Evolutionary conservation across 2,329 filamentous ascomycete species (phyloP).

Genomic region (Cryphonectria nitschkei): DNA sequence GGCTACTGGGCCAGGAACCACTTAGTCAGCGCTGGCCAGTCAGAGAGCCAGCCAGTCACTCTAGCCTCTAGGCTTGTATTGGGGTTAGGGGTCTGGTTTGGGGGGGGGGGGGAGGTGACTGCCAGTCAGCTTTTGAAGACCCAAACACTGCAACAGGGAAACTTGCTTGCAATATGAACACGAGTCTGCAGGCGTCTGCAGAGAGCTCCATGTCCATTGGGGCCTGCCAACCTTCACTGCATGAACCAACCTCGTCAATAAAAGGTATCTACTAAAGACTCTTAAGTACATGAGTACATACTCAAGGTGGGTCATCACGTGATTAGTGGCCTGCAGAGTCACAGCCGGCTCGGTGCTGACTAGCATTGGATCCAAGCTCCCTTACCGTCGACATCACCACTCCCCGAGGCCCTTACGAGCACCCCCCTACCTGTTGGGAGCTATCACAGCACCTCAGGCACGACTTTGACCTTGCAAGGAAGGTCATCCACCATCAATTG

Average conservation of each 20-base stretch:
- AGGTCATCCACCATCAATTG: constrained; percentile 46
- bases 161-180: neutral
- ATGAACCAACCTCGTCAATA: constrained; percentile 4
- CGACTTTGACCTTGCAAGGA: constrained; percentile 2
- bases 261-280: neutral
- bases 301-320: constrained; percentile 8
- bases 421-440: neutral
- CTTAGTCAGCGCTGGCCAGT: constrained; percentile 5
- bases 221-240: neutral
- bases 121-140: neutral
- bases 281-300: neutral
- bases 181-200: neutral
- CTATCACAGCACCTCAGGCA: constrained; percentile 15
- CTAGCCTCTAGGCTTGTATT: neutral
- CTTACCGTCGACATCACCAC: constrained; percentile 28
- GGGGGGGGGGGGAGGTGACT: neutral
- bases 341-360: neutral
- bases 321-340: neutral
- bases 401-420: constrained; percentile 5
- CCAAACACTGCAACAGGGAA: neutral
- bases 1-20: neutral
- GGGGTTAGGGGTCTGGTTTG: no score
- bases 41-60: neutral
- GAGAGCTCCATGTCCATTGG: neutral
- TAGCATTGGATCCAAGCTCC: constrained; percentile 14